phyloP scores from a whole-genome alignment of 306 rosid species.

The Purshia tridentata region DNA sequence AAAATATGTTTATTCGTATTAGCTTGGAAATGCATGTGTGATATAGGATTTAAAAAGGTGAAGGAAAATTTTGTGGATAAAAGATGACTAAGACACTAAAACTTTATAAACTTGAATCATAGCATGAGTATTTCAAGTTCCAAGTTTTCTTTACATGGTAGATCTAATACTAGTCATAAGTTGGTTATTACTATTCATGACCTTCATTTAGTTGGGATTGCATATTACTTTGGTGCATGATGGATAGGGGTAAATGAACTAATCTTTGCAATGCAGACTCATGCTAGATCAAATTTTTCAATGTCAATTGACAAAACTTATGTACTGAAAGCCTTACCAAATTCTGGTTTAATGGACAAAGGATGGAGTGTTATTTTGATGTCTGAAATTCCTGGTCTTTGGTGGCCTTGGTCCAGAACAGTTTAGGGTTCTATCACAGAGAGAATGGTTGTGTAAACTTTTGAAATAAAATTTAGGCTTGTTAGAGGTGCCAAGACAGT shows the following conservation, averaged over 20 bases:
- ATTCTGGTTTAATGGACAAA: not conserved
- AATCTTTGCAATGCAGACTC: not conserved
- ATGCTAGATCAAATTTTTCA: not conserved
- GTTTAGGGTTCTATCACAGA: not conserved
- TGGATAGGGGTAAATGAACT: not conserved
- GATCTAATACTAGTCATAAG: too few relatives aligned
- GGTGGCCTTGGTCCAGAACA: not conserved
- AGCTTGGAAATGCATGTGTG: not conserved
- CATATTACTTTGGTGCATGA: not conserved
- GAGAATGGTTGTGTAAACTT: too few relatives aligned
- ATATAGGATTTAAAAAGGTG: not conserved
- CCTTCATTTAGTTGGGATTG: not conserved
- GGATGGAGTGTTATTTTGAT: not conserved
- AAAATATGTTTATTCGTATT: too few relatives aligned
- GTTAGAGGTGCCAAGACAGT: too few relatives aligned
- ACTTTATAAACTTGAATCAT: not conserved
- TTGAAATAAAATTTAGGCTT: too few relatives aligned
- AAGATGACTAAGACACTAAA: not conserved
- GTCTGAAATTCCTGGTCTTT: not conserved
- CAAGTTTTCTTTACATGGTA: not conserved
- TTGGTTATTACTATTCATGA: not conserved
- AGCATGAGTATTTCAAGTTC: not conserved
- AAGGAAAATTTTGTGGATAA: not conserved
- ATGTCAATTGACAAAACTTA: too few relatives aligned
- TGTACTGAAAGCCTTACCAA: too few relatives aligned